These are phyloP conservation scores for Zygosaccharomyces bisporus DNA, from an alignment of 805 yeast species.

Conservation along the genomic window DNA sequence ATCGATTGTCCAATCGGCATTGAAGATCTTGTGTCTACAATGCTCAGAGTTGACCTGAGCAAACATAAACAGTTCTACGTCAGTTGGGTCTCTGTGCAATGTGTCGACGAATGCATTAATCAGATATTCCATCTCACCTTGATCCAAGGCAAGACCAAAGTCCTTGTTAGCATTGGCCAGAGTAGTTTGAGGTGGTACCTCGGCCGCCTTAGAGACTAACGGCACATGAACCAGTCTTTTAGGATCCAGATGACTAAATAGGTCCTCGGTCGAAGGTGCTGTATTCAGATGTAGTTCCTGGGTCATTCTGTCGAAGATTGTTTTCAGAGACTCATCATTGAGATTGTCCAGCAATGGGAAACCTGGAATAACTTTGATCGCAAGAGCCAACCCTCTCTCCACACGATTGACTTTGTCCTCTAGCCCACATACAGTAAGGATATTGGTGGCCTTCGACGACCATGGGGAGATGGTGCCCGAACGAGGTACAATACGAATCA, in stretches of 20 bases:
- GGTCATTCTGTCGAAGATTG: slow-evolving; percentile 93
- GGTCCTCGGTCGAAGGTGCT: slow-evolving; percentile 63
- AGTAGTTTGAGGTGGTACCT: slow-evolving; percentile 43
- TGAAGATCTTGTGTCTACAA: slow-evolving; percentile 98
- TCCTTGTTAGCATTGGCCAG: slow-evolving; percentile 72
- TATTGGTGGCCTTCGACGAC: slow-evolving; percentile 98
- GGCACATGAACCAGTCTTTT: slow-evolving; percentile 79
- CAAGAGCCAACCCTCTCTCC: slow-evolving; percentile 83
- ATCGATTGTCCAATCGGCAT: slow-evolving; percentile 97
- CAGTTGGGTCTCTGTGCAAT: slow-evolving; percentile 88
- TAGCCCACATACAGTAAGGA: slow-evolving; percentile 83
- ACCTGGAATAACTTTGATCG: slow-evolving; percentile 67
- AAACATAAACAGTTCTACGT: slow-evolving; percentile 96
- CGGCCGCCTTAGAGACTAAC: slow-evolving; percentile 42
- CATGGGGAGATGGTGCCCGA: slow-evolving; percentile 97
- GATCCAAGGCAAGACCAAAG: slow-evolving; percentile 90
- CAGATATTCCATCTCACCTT: slow-evolving; percentile 88
- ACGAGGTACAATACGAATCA: slow-evolving; percentile 82
- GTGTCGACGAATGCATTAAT: slow-evolving; percentile 73
- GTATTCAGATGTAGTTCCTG: slow-evolving; percentile 58
- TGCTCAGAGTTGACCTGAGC: slow-evolving; percentile 99
- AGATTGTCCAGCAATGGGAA: slow-evolving; percentile 59
- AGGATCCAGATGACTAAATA: slow-evolving; percentile 76
- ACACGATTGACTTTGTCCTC: slow-evolving; percentile 67
- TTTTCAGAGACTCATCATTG: slow-evolving; percentile 54